phyloP scores from a whole-genome alignment of 2,329 filamentous ascomycete genomes.

The Helotiales sp. region DNA sequence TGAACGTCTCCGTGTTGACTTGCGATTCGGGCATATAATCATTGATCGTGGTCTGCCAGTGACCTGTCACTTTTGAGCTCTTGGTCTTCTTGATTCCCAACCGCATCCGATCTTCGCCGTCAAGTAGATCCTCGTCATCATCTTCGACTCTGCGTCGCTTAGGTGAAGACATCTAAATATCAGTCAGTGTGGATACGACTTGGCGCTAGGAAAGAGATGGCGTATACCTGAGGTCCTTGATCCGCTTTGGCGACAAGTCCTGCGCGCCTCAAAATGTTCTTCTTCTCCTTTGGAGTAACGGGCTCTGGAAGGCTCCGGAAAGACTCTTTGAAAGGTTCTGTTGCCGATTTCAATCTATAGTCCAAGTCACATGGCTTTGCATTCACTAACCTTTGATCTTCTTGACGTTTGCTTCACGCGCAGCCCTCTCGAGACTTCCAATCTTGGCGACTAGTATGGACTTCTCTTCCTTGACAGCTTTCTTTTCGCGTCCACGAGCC shows the following conservation, averaged over 20 bases:
- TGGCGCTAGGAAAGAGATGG: neutral
- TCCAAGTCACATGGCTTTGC: neutral
- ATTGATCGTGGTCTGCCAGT: constrained; percentile 9
- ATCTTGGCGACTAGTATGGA: neutral
- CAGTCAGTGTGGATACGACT: neutral
- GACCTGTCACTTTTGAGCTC: constrained; percentile 5
- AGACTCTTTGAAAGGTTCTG: neutral
- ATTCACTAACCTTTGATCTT: neutral
- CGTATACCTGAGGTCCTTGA: constrained; percentile 3
- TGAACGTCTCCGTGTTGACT: neutral
- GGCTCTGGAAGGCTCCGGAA: constrained; percentile 14
- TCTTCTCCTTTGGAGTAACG: constrained; percentile 13
- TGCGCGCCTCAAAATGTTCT: neutral
- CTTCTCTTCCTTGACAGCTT: neutral
- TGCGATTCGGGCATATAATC: neutral
- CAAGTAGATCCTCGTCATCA: constrained; percentile 9
- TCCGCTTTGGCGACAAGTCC: constrained; percentile 8
- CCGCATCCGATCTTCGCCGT: constrained; percentile 25
- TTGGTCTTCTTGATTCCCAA: constrained; percentile 5
- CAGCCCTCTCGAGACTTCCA: neutral
- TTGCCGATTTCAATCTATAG: neutral
- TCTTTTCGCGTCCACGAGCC: neutral
- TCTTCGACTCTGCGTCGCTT: constrained; percentile 13
- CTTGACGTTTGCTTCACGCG: neutral
- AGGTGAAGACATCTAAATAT: neutral